Evolutionary conservation across 495 filamentous ascomycete genomes (phyloP).

Genomic region (Mytilinidion resinicola): DNA sequence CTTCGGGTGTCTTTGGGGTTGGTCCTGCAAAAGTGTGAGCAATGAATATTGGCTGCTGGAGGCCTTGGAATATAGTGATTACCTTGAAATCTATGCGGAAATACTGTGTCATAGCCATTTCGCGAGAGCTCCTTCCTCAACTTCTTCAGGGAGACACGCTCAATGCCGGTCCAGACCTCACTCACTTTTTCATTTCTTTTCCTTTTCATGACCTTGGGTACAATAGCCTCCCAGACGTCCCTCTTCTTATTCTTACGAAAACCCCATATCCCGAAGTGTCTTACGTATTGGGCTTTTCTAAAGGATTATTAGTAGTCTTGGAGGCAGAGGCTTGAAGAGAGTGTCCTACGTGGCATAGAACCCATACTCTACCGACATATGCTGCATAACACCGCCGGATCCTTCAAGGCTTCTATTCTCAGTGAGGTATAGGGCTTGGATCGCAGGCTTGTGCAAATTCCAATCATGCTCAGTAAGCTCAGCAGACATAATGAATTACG

Average conservation of each 20-base stretch:
- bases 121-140: conserved; percentile 3
- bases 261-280: conserved; percentile 1
- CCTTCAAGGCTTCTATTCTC: not conserved
- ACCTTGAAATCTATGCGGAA: not conserved
- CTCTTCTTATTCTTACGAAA: conserved; percentile 3
- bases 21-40: conserved; percentile 2
- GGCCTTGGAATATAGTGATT: not conserved
- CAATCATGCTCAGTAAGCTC: not conserved
- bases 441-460: conserved; percentile 1
- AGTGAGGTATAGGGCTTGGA: not conserved
- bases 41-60: not conserved
- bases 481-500: not conserved
- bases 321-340: not conserved
- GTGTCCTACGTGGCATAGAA: not conserved
- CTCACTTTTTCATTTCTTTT: conserved; percentile 5
- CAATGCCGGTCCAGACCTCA: not conserved
- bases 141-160: not conserved
- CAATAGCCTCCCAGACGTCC: not conserved
- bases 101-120: not conserved
- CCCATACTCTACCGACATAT: not conserved
- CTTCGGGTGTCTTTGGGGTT: conserved; percentile 1
- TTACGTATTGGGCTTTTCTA: conserved; percentile 6
- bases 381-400: not conserved
- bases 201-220: conserved; percentile 1
- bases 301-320: not conserved